phyloP scores from a whole-genome alignment of 352 stramenopile species.

The Peronospora farinosa region DNA sequence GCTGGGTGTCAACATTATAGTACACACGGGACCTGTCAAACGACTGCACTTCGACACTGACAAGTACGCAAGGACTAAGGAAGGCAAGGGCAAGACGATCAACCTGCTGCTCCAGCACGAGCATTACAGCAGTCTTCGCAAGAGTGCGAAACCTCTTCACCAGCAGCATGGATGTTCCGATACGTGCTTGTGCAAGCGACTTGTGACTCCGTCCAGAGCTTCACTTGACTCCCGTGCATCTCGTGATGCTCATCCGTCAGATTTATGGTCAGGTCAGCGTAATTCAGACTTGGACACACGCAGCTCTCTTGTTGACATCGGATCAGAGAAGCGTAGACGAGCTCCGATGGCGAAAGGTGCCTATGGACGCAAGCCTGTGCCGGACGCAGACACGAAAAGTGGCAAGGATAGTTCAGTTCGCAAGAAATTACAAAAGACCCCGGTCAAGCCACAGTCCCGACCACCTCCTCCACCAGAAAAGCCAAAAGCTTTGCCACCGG shows the following conservation, averaged over 20 bases:
- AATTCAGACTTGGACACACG: constrained; percentile 13
- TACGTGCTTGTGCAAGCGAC: constrained; percentile 26
- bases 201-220: constrained; percentile 24
- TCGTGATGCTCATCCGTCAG: constrained; percentile 15
- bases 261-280: constrained; percentile 12
- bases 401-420: constrained; percentile 6
- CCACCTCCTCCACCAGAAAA: constrained; percentile 13
- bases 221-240: constrained; percentile 23
- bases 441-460: constrained; percentile 10
- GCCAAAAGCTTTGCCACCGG: constrained; percentile 6
- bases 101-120: constrained; percentile 43
- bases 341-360: constrained; percentile 5
- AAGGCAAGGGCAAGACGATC: constrained; percentile 31
- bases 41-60: constrained; percentile 45
- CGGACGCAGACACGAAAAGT: constrained; percentile 10
- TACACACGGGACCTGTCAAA: constrained; percentile 51
- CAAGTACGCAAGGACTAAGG: constrained; percentile 20
- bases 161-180: constrained; percentile 26
- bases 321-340: constrained; percentile 16
- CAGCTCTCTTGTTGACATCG: constrained; percentile 19
- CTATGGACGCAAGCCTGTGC: constrained; percentile 23
- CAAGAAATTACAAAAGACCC: constrained; percentile 16
- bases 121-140: constrained; percentile 49
- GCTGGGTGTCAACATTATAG: constrained; percentile 50
- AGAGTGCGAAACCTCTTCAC: constrained; percentile 18